These are phyloP conservation scores for Tetrahymena thermophila DNA, from an alignment of 73 alveolate genomes.

Conservation along the genomic window DNA sequence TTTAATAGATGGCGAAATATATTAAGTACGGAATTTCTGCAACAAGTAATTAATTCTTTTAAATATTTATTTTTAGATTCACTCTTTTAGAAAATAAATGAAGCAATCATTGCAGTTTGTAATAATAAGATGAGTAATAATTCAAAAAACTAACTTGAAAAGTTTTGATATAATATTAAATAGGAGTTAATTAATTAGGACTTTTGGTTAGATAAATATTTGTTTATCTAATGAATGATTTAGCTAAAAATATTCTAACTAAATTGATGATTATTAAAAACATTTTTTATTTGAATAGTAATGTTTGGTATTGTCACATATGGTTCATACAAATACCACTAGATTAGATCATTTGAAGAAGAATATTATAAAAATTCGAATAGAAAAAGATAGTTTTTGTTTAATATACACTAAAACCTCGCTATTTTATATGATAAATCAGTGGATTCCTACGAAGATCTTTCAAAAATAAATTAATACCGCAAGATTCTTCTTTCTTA, in stretches of 20 bases:
- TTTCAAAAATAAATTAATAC: slow-evolving; percentile 16
- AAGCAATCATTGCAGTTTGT: too few species aligned
- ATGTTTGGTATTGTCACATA: slow-evolving; percentile 22
- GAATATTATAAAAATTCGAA: slow-evolving; percentile 16
- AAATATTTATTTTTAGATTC: background rate
- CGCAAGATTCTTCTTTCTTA: slow-evolving; percentile 9
- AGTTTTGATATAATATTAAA: too few species aligned
- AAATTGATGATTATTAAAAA: too few species aligned
- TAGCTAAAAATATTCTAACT: too few species aligned
- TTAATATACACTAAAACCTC: slow-evolving; percentile 7
- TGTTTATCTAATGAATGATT: too few species aligned
- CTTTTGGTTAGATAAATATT: too few species aligned
- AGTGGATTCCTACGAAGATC: slow-evolving; percentile 25
- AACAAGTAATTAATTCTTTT: background rate
- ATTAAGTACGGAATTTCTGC: background rate
- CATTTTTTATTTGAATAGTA: background rate
- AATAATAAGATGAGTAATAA: too few species aligned
- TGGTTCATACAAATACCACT: slow-evolving; percentile 7
- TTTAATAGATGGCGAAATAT: background rate
- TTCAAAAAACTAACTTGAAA: background rate
- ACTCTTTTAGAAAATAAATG: background rate
- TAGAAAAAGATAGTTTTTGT: slow-evolving; percentile 17
- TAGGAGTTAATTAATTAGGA: too few species aligned
- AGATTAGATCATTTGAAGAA: slow-evolving; percentile 11
- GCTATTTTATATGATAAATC: slow-evolving; percentile 18